A percentile compares a stretch with the other conserved stretches of the same genome.
Evolutionary conservation across 208 protist species (phyloP).

Genomic region (Polymyxa betae): DNA sequence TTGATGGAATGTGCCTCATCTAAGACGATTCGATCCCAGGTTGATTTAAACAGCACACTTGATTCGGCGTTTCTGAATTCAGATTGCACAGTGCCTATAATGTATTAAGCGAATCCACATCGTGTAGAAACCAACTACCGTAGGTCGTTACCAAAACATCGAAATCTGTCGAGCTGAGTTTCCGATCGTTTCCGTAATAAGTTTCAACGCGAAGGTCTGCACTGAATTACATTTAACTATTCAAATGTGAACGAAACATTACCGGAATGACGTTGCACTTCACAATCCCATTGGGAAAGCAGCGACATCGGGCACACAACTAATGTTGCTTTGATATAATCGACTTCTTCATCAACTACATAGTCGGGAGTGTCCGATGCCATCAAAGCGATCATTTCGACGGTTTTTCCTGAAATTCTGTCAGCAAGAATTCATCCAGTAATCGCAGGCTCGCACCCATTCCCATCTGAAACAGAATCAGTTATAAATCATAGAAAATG

Average conservation of each 20-base stretch:
- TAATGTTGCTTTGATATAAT: neutral
- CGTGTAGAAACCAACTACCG: neutral
- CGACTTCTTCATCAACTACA: neutral
- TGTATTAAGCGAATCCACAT: neutral
- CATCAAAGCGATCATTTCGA: slow-evolving; percentile 26
- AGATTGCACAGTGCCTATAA: neutral
- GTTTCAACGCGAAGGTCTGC: neutral
- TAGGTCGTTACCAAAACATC: slow-evolving; percentile 17
- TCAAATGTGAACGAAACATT: neutral
- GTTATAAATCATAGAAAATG: neutral
- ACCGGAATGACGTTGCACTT: slow-evolving; percentile 13
- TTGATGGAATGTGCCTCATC: slow-evolving; percentile 43
- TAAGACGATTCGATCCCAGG: slow-evolving; percentile 38
- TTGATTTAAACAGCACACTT: neutral
- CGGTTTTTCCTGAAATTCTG: slow-evolving; percentile 10
- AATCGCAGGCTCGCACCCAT: slow-evolving; percentile 9
- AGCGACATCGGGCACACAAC: slow-evolving; percentile 44
- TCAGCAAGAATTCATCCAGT: neutral
- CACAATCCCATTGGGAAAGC: neutral
- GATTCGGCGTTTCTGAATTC: neutral
- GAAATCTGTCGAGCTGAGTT: neutral
- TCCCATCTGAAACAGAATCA: slow-evolving; percentile 16
- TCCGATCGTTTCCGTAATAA: neutral
- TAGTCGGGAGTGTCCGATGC: neutral
- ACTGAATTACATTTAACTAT: neutral